phyloP scores from a whole-genome alignment of 306 rosid genomes.

The Castanea sativa region DNA sequence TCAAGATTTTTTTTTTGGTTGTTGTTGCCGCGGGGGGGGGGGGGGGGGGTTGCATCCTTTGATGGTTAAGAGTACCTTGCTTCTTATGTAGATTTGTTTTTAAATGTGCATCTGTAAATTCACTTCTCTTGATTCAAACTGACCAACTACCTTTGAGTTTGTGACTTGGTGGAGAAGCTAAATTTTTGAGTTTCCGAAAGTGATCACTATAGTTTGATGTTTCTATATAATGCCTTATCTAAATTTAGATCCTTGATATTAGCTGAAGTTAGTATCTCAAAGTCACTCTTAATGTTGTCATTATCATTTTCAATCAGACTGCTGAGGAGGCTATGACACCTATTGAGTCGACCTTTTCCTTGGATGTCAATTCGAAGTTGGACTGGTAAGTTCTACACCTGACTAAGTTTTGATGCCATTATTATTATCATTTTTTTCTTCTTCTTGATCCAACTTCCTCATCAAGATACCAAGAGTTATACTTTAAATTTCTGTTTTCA shows the following conservation, averaged over 20 bases:
- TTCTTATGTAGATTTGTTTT: neutral
- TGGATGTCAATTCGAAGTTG: conserved; percentile 88
- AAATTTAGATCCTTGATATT: neutral
- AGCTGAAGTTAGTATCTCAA: conserved; percentile 1
- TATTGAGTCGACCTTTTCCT: conserved; percentile 90
- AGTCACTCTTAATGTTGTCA: conserved; percentile 3
- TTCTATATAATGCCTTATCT: neutral
- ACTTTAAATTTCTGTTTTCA: neutral
- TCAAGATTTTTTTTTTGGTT: too few relatives aligned
- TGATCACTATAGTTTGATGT: neutral
- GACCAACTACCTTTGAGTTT: neutral
- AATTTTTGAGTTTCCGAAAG: neutral
- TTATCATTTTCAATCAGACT: conserved; percentile 47
- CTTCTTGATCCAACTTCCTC: neutral
- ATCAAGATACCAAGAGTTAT: neutral
- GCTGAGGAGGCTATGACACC: conserved; percentile 99
- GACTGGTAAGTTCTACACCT: conserved; percentile 67
- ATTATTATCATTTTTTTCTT: neutral
- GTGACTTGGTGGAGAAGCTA: neutral
- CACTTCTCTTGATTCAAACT: conserved; percentile 5
- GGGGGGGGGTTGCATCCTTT: too few relatives aligned
- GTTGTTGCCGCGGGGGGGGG: neutral
- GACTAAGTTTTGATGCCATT: neutral
- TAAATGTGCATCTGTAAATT: neutral
- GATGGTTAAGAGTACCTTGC: neutral